Conservation (phyloP, 805 yeast genomes). For the Starmerella cellae region DNA sequence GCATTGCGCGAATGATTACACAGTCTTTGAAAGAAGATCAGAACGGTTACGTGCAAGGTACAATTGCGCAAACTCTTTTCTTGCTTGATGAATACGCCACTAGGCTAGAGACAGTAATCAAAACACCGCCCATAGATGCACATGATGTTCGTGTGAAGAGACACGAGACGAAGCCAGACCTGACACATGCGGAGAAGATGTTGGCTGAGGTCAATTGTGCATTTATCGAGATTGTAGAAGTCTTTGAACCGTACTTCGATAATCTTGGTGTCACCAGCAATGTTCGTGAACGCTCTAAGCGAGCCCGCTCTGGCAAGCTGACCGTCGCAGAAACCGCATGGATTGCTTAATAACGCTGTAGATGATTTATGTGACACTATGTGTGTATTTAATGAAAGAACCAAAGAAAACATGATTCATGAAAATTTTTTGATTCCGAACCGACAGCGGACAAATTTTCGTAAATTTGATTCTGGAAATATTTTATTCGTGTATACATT, state of each 20-base stretch:
- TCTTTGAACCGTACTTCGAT: conserved; percentile 24
- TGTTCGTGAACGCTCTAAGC: conserved; percentile 4
- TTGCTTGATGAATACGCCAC: background rate
- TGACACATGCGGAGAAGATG: conserved; percentile 14
- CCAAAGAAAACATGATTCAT: no score
- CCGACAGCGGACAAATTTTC: background rate
- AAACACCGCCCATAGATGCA: conserved; percentile 26
- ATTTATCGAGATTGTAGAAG: conserved; percentile 21
- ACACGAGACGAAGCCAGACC: conserved; percentile 14
- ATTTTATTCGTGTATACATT: background rate
- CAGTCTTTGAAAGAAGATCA: conserved; percentile 29
- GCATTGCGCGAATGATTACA: conserved; percentile 25
- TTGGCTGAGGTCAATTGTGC: conserved; percentile 18
- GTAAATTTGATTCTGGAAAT: background rate
- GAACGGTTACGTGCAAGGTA: conserved; percentile 32
- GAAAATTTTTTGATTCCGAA: background rate
- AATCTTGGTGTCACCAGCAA: conserved; percentile 18
- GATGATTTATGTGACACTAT: background rate
- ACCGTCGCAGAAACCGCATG: conserved; percentile 1
- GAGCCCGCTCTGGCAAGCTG: background rate
- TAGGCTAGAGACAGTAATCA: conserved; percentile 21
- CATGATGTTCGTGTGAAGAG: conserved; percentile 22
- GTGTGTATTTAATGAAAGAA: background rate
- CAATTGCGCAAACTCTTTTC: conserved; percentile 26
- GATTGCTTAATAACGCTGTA: no score